A percentile compares a stretch with the other conserved stretches of the same genome.
Conservation (phyloP, 805 yeast genomes). For the Ogataea philodendri region DNA sequence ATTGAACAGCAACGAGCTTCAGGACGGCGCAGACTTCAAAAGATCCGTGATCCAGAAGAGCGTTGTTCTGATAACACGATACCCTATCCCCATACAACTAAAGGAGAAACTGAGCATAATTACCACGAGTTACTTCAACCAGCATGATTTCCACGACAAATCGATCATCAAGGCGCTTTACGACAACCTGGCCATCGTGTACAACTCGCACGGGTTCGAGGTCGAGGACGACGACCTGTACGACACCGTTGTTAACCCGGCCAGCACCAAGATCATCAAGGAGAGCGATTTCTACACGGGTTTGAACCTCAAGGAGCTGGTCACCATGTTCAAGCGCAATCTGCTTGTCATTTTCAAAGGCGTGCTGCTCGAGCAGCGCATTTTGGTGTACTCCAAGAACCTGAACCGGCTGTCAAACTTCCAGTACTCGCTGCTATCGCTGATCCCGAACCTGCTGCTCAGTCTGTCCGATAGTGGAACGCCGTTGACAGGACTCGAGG, state of each 20-base stretch:
- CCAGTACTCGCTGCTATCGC: slow-evolving; percentile 79
- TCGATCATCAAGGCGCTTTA: slow-evolving; percentile 65
- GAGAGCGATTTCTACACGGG: slow-evolving; percentile 72
- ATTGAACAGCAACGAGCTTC: slow-evolving; percentile 59
- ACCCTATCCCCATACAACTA: slow-evolving; percentile 85
- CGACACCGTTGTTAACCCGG: slow-evolving; percentile 17
- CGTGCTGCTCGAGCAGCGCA: slow-evolving; percentile 66
- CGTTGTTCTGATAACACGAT: slow-evolving; percentile 73
- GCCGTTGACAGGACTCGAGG: slow-evolving; percentile 57
- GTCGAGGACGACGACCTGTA: slow-evolving; percentile 34
- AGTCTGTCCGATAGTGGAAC: slow-evolving; percentile 77
- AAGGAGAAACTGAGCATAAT: slow-evolving; percentile 88
- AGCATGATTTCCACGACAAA: slow-evolving; percentile 70
- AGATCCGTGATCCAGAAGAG: slow-evolving; percentile 90
- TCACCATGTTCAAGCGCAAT: slow-evolving; percentile 56
- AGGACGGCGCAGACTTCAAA: slow-evolving; percentile 22
- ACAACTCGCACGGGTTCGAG: slow-evolving; percentile 30
- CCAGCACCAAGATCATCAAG: slow-evolving; percentile 33
- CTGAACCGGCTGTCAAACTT: slow-evolving; percentile 77
- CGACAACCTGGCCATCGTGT: slow-evolving; percentile 55
- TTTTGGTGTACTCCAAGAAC: slow-evolving; percentile 75
- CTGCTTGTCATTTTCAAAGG: slow-evolving; percentile 72
- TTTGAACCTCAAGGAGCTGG: slow-evolving; percentile 62
- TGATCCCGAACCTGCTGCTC: slow-evolving; percentile 77
- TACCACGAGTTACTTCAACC: slow-evolving; percentile 81